Evolutionary conservation across 1,139 yeast genomes (phyloP).

Genomic region (Lizanozyma gosingica): DNA sequence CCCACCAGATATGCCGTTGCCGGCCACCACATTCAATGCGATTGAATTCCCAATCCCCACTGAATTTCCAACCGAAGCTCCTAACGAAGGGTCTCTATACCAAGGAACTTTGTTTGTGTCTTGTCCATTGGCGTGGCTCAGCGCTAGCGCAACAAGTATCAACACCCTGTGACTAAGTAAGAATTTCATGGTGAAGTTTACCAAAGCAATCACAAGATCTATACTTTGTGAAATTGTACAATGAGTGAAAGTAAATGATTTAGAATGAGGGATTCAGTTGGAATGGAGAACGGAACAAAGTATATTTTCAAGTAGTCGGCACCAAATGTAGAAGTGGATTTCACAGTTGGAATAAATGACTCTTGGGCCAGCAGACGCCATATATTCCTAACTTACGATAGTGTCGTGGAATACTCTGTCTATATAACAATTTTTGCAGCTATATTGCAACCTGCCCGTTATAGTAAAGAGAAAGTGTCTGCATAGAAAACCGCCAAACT

Average conservation of each 20-base stretch:
- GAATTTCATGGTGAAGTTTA: no score
- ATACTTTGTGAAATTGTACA: background rate
- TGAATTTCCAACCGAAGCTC: background rate
- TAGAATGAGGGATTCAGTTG: background rate
- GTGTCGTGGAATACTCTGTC: background rate
- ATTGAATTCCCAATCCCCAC: background rate
- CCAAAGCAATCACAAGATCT: background rate
- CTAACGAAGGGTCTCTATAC: background rate
- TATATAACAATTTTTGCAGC: background rate
- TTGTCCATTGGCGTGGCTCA: background rate
- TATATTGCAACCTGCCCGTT: background rate
- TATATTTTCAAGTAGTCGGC: no score
- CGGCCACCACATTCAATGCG: constrained; percentile 1
- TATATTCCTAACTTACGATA: no score
- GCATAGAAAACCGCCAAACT: background rate
- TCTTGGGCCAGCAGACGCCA: background rate
- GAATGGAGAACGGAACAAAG: background rate
- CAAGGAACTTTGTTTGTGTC: background rate
- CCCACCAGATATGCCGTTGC: constrained; percentile 1
- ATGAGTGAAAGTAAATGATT: background rate
- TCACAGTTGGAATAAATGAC: background rate
- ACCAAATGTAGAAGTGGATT: no score
- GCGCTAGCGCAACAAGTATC: background rate
- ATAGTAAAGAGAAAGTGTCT: background rate
- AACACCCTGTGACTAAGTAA: background rate